phyloP scores from a whole-genome alignment of 371 early-diverging fungal genomes.

The Zychaea mexicana region DNA sequence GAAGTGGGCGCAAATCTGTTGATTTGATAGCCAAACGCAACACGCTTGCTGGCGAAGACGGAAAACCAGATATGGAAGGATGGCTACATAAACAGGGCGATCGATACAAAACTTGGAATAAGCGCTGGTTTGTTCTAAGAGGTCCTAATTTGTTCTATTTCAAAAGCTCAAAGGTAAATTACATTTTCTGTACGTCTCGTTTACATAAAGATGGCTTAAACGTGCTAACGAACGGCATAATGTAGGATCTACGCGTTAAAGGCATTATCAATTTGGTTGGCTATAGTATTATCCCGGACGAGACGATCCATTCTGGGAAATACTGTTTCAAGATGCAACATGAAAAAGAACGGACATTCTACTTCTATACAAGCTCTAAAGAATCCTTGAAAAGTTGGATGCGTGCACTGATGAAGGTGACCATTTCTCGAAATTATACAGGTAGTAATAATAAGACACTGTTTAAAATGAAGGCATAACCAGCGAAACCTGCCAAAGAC shows the following conservation, averaged over 20 bases:
- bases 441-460: constrained; percentile 24
- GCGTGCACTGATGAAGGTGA: constrained; percentile 72
- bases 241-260: constrained; percentile 55
- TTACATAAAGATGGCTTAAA: too few relatives aligned
- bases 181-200: not conserved
- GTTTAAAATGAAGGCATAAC: not conserved
- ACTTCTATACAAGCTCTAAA: constrained; percentile 65
- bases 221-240: not conserved
- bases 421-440: constrained; percentile 60
- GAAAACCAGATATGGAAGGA: constrained; percentile 59
- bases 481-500: not conserved
- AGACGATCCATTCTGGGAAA: constrained; percentile 65
- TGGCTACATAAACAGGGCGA: constrained; percentile 71
- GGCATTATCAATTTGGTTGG: constrained; percentile 61
- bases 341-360: constrained; percentile 63
- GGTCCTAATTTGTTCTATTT: constrained; percentile 62
- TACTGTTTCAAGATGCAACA: constrained; percentile 73
- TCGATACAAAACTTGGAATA: constrained; percentile 69
- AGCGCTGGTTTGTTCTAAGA: constrained; percentile 70
- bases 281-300: constrained; percentile 58
- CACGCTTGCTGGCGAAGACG: constrained; percentile 1
- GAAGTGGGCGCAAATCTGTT: constrained; percentile 14
- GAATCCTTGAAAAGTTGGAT: constrained; percentile 61
- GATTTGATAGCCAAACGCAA: constrained; percentile 16
- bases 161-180: constrained; percentile 53